Evolutionary conservation across 2,329 filamentous ascomycete genomes (phyloP), one percentile per base, ranked within the genome.

Genomic region (Calycina herbarum): DNA sequence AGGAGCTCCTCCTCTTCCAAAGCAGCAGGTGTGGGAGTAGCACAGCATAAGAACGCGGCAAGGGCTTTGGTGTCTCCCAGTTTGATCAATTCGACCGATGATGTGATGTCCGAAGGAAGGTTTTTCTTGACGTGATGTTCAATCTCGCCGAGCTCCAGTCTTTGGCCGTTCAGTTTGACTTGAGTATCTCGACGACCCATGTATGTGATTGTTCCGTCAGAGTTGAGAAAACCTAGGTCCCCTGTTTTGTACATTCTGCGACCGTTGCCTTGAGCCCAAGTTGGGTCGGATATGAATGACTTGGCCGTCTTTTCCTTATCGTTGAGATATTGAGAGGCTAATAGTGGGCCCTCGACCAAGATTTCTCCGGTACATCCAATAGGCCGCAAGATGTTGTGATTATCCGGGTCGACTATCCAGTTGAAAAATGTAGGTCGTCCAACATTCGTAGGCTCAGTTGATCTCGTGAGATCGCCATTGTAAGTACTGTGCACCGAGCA

Each of bases 91-190:
- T 67, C 63, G 3, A 67, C 65, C n/a, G 48, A 60, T 17, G 62
- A 64, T n/a, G 51, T 31, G 8, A 38, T 20, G 27, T 62, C 57
- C 1, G 20, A 45, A 11, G 51, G 31, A 1, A 68, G 45, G 29
- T 51, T 48, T 10, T 7, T n/a, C 51, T 61, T 63, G 10, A 63
- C 38, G 31, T 71, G 68, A 38, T 69, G 63, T 82, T 70, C 69
- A 42, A 89, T 88, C 73, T 89, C 87, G n/a, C 83, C 84, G 66
- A 89, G 84, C 70, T 89, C 87, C 5, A 89, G 79, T 54, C 87
- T 78, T 71, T 89, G 87, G 0, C 87, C 87, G 48, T 86, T 82
- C 20, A 89, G 77, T 72, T 89, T 89, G 63, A 89, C 82, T 75
- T 89, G 87, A 35, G 87, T 85, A 72, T 89, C 87, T 58, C 83